Percentiles rank a stretch among this genome's conserved stretches.
phyloP scores from a whole-genome alignment of 345 rosid genomes.

The Brassica incana region DNA sequence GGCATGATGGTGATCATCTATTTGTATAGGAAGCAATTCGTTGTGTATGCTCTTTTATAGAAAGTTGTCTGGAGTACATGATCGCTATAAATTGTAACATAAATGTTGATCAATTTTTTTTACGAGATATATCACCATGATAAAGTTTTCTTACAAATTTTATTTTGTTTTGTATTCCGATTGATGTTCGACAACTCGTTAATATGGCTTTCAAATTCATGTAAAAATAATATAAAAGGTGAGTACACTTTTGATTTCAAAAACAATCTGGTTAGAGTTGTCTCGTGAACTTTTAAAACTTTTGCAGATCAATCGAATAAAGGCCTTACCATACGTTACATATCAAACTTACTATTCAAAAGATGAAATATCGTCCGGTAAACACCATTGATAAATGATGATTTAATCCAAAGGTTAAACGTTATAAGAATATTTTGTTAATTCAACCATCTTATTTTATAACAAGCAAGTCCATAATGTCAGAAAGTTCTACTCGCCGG shows the following conservation, averaged over 20 bases:
- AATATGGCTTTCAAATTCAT: background rate
- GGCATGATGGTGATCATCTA: conserved; percentile 25
- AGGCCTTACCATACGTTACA: background rate
- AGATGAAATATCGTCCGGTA: background rate
- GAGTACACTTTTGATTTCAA: background rate
- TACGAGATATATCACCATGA: background rate
- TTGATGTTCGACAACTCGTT: no score
- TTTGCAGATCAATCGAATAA: background rate
- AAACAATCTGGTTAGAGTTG: background rate
- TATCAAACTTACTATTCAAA: background rate
- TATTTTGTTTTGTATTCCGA: background rate
- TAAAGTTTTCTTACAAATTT: background rate
- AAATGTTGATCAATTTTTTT: background rate
- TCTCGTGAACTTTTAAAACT: background rate
- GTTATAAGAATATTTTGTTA: background rate
- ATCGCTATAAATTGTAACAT: background rate
- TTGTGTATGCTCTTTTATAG: conserved; percentile 11
- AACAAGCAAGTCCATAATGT: background rate
- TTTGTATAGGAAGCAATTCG: background rate
- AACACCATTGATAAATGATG: background rate
- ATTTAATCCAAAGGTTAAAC: background rate
- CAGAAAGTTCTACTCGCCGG: background rate
- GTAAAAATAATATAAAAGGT: background rate
- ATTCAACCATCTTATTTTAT: background rate
- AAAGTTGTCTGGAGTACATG: conserved; percentile 1